phyloP scores from a whole-genome alignment of 1,284 basidiomycete species.

The Ganoderma lucidum region DNA sequence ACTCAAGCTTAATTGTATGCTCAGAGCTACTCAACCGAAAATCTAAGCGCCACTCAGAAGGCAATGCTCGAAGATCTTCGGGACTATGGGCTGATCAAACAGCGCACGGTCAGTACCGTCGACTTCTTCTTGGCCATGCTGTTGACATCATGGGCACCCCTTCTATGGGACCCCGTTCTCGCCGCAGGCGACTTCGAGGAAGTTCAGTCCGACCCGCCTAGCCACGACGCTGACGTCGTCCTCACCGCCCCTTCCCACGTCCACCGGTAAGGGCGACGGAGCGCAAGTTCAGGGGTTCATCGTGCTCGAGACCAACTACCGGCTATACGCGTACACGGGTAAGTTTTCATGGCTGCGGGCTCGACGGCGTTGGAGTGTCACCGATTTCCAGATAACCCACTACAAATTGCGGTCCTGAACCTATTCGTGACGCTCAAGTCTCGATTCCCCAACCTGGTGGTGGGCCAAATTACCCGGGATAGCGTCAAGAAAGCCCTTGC shows the following conservation, averaged over 20 bases:
- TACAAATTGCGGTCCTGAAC: slow-evolving; percentile 96
- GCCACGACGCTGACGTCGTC: slow-evolving; percentile 93
- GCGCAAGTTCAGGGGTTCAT: slow-evolving; percentile 86
- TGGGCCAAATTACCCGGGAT: slow-evolving; percentile 93
- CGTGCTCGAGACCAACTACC: slow-evolving; percentile 98
- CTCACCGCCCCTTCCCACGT: slow-evolving; percentile 73
- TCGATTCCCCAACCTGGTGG: slow-evolving; percentile 95
- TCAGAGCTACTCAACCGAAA: slow-evolving; percentile 90
- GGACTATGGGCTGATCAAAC: slow-evolving; percentile 95
- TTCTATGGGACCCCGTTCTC: slow-evolving; percentile 16
- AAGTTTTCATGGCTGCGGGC: slow-evolving; percentile 1
- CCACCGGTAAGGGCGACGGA: slow-evolving; percentile 62
- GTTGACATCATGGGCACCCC: slow-evolving; percentile 20
- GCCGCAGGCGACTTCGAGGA: slow-evolving; percentile 67
- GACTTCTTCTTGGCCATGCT: slow-evolving; percentile 10
- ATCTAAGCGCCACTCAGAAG: slow-evolving; percentile 81
- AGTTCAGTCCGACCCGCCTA: slow-evolving; percentile 95
- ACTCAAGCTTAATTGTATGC: slow-evolving; percentile 15
- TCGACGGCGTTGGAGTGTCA: slow-evolving; percentile 26
- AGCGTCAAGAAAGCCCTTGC: slow-evolving; percentile 94
- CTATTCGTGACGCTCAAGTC: slow-evolving; percentile 94
- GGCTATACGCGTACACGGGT: slow-evolving; percentile 98
- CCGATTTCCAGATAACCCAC: slow-evolving; percentile 78
- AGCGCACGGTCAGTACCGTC: slow-evolving; percentile 60
- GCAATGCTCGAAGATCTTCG: slow-evolving; percentile 93